A percentile compares a stretch with the other conserved stretches of the same genome.
These are phyloP conservation scores for Solanum hybrid DNA, from an alignment of 305 asterid genomes.

Conservation along the genomic window DNA sequence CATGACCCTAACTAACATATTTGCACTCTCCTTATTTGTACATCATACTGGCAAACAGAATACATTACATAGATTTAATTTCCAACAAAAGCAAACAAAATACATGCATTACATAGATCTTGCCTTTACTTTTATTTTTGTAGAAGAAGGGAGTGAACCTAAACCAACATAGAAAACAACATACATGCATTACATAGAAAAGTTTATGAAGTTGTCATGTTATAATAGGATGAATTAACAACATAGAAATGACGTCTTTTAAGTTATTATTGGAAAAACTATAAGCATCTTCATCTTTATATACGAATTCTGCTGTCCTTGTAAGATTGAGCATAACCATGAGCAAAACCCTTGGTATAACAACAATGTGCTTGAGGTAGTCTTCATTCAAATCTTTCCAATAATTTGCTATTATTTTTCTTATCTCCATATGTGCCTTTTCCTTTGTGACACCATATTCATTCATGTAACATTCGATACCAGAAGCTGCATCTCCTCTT, in stretches of 20 bases:
- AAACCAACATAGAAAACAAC: no score
- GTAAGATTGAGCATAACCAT: neutral
- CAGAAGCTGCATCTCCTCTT: slow-evolving; percentile 12
- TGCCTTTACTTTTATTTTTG: neutral
- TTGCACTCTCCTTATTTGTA: neutral
- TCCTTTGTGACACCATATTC: slow-evolving; percentile 4
- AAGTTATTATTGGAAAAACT: neutral
- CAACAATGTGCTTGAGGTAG: neutral
- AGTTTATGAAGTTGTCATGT: neutral
- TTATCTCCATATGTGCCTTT: slow-evolving; percentile 8
- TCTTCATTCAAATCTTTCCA: slow-evolving; percentile 21
- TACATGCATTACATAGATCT: neutral
- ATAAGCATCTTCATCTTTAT: neutral
- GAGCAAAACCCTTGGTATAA: neutral
- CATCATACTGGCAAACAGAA: neutral
- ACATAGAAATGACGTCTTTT: neutral
- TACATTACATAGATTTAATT: neutral
- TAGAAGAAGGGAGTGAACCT: neutral
- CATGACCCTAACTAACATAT: neutral
- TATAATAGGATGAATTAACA: neutral
- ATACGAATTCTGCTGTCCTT: neutral
- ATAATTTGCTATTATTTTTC: neutral
- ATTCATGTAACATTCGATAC: slow-evolving; percentile 10
- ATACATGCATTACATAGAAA: neutral
- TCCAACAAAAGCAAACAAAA: neutral